Conservation (phyloP, 2,329 filamentous ascomycete species). For the Colletotrichum sp. region DNA sequence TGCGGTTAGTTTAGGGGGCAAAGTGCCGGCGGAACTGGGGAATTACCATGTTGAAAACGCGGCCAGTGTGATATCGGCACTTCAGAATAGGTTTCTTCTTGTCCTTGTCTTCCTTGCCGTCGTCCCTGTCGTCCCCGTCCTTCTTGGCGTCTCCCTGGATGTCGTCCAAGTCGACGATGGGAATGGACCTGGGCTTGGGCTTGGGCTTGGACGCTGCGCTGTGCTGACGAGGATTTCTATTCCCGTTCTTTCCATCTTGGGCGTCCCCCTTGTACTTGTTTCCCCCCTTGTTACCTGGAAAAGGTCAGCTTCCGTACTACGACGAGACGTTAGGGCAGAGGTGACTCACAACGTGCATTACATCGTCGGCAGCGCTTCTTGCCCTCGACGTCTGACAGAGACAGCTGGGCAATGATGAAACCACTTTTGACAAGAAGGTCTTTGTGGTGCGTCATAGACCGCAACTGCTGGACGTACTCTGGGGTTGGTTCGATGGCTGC, state of each 20-base stretch:
- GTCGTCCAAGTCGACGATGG: background rate
- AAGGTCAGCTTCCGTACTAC: background rate
- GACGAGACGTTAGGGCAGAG: background rate
- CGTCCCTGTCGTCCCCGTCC: background rate
- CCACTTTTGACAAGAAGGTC: constrained; percentile 27
- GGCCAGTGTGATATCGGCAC: constrained; percentile 34
- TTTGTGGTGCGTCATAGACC: constrained; percentile 20
- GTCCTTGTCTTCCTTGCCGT: background rate
- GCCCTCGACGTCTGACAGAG: constrained; percentile 29
- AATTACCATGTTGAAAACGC: constrained; percentile 29
- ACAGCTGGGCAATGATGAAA: constrained; percentile 30
- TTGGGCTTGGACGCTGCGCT: background rate
- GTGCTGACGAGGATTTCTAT: background rate
- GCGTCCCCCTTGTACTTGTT: constrained; percentile 4
- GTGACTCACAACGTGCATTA: constrained; percentile 18
- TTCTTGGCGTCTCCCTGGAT: background rate
- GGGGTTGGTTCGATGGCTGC: constrained; percentile 22
- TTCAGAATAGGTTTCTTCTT: constrained; percentile 19
- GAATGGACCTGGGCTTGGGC: background rate
- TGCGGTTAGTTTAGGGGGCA: background rate
- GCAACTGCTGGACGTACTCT: constrained; percentile 24
- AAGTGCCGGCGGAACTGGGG: background rate
- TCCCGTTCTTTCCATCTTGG: background rate
- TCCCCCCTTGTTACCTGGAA: background rate
- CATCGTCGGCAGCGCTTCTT: constrained; percentile 35